Percentiles rank a stretch among this genome's conserved stretches.
Conservation (phyloP, 106 monocot species). For the Xerophyta viscosa region DNA sequence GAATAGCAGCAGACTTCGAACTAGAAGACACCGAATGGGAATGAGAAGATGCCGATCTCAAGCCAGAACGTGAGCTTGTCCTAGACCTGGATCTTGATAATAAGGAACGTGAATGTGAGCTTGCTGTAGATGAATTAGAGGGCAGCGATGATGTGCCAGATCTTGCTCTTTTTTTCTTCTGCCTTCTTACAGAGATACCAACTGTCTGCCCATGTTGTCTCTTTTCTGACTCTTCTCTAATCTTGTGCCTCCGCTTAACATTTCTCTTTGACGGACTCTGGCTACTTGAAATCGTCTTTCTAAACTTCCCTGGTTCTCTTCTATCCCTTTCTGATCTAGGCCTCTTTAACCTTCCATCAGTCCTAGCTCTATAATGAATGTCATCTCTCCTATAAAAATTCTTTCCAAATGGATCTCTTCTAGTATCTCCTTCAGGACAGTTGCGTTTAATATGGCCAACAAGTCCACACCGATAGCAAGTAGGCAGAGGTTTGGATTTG, state of each 20-base stretch:
- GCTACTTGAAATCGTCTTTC: constrained; percentile 2
- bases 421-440: constrained; percentile 28
- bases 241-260: constrained; percentile 12
- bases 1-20: constrained; percentile 21
- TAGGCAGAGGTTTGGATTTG: constrained; percentile 20
- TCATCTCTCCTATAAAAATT: constrained; percentile 25
- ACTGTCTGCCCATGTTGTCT: constrained; percentile 10
- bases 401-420: constrained; percentile 22
- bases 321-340: constrained; percentile 14
- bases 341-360: constrained; percentile 21
- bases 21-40: constrained; percentile 22
- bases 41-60: constrained; percentile 19
- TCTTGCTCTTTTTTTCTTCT: constrained; percentile 23
- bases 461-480: constrained; percentile 47
- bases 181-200: constrained; percentile 10
- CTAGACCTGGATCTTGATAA: constrained; percentile 23
- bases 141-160: constrained; percentile 19
- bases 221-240: constrained; percentile 10
- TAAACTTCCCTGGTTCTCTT: constrained; percentile 15
- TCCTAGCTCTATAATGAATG: constrained; percentile 12
- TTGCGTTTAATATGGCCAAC: constrained; percentile 41
- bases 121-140: constrained; percentile 33
- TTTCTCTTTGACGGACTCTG: constrained; percentile 20
- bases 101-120: constrained; percentile 13
- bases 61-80: constrained; percentile 23